These are phyloP conservation scores for Piromyces finnis DNA, from an alignment of 192 early-diverging fungal species.

Conservation along the genomic window DNA sequence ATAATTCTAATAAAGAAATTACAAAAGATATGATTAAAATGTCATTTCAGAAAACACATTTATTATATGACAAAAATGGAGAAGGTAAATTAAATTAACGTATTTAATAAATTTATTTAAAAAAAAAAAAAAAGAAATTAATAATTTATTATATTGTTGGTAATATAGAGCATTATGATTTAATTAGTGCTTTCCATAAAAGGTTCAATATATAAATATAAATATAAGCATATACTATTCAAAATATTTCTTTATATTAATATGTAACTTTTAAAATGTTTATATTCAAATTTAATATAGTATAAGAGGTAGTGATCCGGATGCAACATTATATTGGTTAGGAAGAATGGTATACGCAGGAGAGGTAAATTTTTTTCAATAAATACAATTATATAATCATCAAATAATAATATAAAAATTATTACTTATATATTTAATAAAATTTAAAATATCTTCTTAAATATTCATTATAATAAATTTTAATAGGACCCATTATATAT, in stretches of 20 bases:
- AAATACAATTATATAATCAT: no score
- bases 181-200: conserved; percentile 80
- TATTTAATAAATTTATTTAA: no score
- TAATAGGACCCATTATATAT: conserved; percentile 61
- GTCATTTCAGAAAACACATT: conserved; percentile 59
- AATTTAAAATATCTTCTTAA: no score
- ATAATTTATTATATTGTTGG: not conserved
- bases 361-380: conserved; percentile 30
- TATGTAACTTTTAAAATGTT: no score
- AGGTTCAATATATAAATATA: not conserved
- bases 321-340: conserved; percentile 49
- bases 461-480: no score
- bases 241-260: no score
- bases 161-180: conserved; percentile 64
- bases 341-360: conserved; percentile 76
- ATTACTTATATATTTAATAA: no score
- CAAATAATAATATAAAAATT: no score
- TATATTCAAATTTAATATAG: no score
- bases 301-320: not conserved
- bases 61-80: conserved; percentile 62
- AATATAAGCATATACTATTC: no score
- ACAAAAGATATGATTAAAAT: conserved; percentile 33
- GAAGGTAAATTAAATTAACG: conserved; percentile 11
- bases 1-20: conserved; percentile 5
- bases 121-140: not conserved